Evolutionary conservation across 352 stramenopile genomes (phyloP).

Genomic region (Globisporangium camurandrum): DNA sequence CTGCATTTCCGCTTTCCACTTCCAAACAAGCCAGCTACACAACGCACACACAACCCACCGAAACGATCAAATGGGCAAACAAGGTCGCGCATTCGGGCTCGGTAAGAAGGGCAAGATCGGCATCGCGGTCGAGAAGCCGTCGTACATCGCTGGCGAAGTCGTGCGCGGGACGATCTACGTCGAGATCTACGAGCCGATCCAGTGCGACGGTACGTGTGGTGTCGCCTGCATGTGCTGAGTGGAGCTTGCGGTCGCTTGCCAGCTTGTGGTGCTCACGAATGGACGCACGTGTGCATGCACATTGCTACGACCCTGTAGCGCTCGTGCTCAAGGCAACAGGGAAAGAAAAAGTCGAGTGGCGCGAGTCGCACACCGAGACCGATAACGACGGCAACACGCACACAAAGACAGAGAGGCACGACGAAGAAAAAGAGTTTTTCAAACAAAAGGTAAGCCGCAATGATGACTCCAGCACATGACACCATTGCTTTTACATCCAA

Average conservation of each 20-base stretch:
- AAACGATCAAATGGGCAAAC: slow-evolving; percentile 44
- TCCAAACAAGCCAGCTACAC: background rate
- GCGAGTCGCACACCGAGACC: slow-evolving; percentile 21
- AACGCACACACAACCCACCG: too few relatives aligned
- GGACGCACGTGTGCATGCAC: background rate
- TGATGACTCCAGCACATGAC: background rate
- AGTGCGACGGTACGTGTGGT: slow-evolving; percentile 41
- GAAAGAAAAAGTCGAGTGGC: slow-evolving; percentile 61
- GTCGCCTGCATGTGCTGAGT: background rate
- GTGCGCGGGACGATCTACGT: slow-evolving; percentile 48
- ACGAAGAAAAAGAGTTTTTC: slow-evolving; percentile 52
- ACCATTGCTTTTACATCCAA: too few relatives aligned
- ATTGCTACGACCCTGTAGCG: slow-evolving; percentile 21
- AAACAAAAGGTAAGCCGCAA: slow-evolving; percentile 37
- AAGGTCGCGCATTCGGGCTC: slow-evolving; percentile 42
- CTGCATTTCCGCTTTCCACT: too few relatives aligned
- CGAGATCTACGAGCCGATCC: slow-evolving; percentile 42
- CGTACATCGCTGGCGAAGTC: slow-evolving; percentile 54
- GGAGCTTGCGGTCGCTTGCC: background rate
- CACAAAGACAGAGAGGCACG: slow-evolving; percentile 18
- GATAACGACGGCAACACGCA: slow-evolving; percentile 24
- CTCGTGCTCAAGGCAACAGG: slow-evolving; percentile 54
- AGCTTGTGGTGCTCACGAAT: background rate
- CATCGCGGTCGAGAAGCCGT: slow-evolving; percentile 39
- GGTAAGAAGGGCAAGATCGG: slow-evolving; percentile 59